Evolutionary conservation across 1,284 basidiomycete genomes (phyloP).

Genomic region (Ceratobasidium sp.): DNA sequence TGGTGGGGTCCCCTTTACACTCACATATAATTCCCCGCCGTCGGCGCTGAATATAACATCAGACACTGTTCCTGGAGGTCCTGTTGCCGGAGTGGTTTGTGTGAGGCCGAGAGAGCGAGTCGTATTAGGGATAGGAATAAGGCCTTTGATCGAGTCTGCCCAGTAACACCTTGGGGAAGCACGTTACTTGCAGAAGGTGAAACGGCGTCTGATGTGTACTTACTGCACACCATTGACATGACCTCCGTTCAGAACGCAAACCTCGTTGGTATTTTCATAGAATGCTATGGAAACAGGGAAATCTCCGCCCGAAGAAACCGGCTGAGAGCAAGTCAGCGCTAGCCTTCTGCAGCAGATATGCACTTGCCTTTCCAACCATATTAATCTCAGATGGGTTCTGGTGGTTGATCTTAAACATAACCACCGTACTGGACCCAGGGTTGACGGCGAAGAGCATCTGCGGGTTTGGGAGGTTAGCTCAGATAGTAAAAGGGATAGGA

Average conservation of each 20-base stretch:
- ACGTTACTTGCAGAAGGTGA: background rate
- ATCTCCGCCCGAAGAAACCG: conserved; percentile 56
- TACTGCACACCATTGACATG: conserved; percentile 61
- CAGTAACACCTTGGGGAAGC: conserved; percentile 58
- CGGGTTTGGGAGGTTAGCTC: too few species aligned
- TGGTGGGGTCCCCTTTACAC: conserved; percentile 60
- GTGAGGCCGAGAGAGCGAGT: conserved; percentile 59
- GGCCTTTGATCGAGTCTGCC: conserved; percentile 58
- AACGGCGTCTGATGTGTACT: conserved; percentile 3
- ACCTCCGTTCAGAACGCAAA: conserved; percentile 63
- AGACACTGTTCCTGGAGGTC: conserved; percentile 59
- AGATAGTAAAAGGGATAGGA: background rate
- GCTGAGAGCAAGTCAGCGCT: background rate
- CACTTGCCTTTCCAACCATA: conserved; percentile 55
- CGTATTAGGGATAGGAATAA: conserved; percentile 57
- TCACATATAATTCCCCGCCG: conserved; percentile 59
- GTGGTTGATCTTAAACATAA: conserved; percentile 61
- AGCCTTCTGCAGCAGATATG: conserved; percentile 52
- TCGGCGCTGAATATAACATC: conserved; percentile 62
- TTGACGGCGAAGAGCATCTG: conserved; percentile 61
- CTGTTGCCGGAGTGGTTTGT: conserved; percentile 58
- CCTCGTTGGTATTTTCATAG: conserved; percentile 55
- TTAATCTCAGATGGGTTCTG: conserved; percentile 57
- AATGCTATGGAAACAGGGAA: conserved; percentile 63
- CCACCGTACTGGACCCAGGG: conserved; percentile 62